Evolutionary conservation across 2,329 filamentous ascomycete genomes (phyloP), one percentile per base, ranked within the genome.

Genomic region (Aspergillus floridensis): DNA sequence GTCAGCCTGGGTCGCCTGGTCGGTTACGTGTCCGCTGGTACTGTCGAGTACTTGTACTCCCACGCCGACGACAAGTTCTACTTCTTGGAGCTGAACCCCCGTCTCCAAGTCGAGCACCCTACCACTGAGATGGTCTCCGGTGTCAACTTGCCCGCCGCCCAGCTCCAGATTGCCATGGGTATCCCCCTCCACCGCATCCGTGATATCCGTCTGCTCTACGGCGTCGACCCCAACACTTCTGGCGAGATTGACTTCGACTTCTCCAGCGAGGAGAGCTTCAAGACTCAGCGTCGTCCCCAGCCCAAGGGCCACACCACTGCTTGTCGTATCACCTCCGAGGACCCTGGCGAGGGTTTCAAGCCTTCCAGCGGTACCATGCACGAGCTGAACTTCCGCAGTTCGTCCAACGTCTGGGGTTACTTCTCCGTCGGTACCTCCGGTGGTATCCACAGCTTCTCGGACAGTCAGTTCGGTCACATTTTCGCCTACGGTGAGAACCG

Each of bases 71-170:
- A 98, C 84, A 95, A 96, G 79, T 99, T 99, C 82, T 99, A 98
- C 85, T 99, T 99, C 83, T 83, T 99, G 66, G 95, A 99, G 81
- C 81, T 99, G 73, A 99, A 99, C 82, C 95, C 95, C 53, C 92
- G 95, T 91, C 89, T 99, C 57, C 95, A 99, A 81, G 95, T 99
- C 79, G 95, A 99, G 86, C 95, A 99, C 81, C 95, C 95, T 49
- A 99, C 93, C 56, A 99, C 95, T 29, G 95, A 99, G 78, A 99
- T 99, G 95, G 95, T 99, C 66, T 96, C 90, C 70, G 95, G 96
- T 74, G 95, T 99, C 74, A 96, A 98, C 79, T 79, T 99, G 75
- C 95, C 95, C 53, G 95, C 96, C 64, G 95, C 95, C 57, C 95
- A 99, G 82, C 89, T 99, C 56, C 95, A 99, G 82, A 89, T 99